Conservation (phyloP, 1,284 basidiomycete genomes). For the Clitocybe nebularis region DNA sequence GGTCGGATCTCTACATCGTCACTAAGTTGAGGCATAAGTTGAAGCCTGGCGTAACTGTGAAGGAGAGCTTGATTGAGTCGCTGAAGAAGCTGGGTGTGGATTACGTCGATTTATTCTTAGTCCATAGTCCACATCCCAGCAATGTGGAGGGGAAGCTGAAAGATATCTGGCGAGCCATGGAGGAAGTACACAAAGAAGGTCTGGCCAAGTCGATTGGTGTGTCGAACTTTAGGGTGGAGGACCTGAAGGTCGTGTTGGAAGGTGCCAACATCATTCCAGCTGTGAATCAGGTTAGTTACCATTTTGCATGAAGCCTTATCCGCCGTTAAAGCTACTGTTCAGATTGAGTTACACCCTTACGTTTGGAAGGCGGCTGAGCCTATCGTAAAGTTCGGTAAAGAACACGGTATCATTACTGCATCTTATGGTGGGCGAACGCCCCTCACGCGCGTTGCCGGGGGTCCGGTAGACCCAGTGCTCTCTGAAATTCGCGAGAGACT, state of each 20-base stretch:
- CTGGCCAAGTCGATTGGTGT: conserved; percentile 80
- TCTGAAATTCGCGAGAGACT: conserved; percentile 46
- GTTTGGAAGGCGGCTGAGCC: conserved; percentile 56
- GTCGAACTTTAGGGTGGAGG: conserved; percentile 71
- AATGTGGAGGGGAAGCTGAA: conserved; percentile 42
- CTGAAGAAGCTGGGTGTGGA: conserved; percentile 58
- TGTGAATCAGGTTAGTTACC: conserved; percentile 68
- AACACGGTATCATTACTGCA: conserved; percentile 62
- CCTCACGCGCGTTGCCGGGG: conserved; percentile 48
- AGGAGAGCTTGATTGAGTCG: conserved; percentile 47
- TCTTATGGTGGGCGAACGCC: conserved; percentile 67
- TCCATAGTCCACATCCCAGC: conserved; percentile 57
- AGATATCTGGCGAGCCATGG: conserved; percentile 69
- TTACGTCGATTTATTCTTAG: conserved; percentile 76
- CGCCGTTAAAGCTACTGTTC: conserved; percentile 1
- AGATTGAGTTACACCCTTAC: conserved; percentile 83
- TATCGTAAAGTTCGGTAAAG: conserved; percentile 49
- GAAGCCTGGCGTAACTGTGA: conserved; percentile 42
- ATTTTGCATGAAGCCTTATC: neutral
- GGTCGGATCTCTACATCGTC: conserved; percentile 59
- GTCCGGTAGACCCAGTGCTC: conserved; percentile 37
- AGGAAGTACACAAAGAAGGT: conserved; percentile 62
- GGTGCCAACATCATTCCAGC: conserved; percentile 59
- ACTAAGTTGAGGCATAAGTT: conserved; percentile 55
- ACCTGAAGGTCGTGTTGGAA: conserved; percentile 62